Base-by-base conservation (phyloP, 345 rosid species). In the Nephelium lappaceum region DNA sequence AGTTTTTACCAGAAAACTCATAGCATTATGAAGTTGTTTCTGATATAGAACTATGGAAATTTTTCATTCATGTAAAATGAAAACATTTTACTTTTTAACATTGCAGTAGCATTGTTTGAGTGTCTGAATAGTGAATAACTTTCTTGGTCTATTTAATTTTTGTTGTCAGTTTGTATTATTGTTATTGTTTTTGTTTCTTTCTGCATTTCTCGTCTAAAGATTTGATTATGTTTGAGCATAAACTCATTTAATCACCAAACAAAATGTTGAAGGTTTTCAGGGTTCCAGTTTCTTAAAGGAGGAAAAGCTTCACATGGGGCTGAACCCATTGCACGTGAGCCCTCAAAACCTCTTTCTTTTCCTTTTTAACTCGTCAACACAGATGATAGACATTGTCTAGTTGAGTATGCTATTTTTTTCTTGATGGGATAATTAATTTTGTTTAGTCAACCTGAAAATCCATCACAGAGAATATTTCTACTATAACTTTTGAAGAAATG, bases 251-350 rank as follows among this genome's bases (percentile, higher is more conserved):
- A 69, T 73, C 43, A 21, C 69, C 43, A 43, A 82, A 75, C 60
- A 5, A 84, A 67, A 55, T 58, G 36, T 78, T 92, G 87, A 89
- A 95, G 99, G 99, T 90, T 86, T 81, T 74, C 82, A 39, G 95
- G 89, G 53, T 95, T 93, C 84, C 93, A 81, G 41, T 86, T 89
- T 89, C 89, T 93, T 69, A 79, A 81, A 67, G 88, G 78, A 61
- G 90, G 77, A 57, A 79, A 83, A 76, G 67, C 74, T 84, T 85
- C 88, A 77, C 27, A 79, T 79, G 78, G 77, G 23, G 74, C 84
- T 67, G 79, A 60, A 77, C 61, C 83, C 63, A 58, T 72, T 39
- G 69, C 83, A 83, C 72, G 95, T 93, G 87, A 80, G 86, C 74
- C 38, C 74, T 71, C 53, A 55, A 9, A 16, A 57, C 41, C 69